Evolutionary conservation across 2,329 filamentous ascomycete genomes (phyloP), one percentile per base, ranked within the genome.

Genomic region (Aurifilum marmelostoma): DNA sequence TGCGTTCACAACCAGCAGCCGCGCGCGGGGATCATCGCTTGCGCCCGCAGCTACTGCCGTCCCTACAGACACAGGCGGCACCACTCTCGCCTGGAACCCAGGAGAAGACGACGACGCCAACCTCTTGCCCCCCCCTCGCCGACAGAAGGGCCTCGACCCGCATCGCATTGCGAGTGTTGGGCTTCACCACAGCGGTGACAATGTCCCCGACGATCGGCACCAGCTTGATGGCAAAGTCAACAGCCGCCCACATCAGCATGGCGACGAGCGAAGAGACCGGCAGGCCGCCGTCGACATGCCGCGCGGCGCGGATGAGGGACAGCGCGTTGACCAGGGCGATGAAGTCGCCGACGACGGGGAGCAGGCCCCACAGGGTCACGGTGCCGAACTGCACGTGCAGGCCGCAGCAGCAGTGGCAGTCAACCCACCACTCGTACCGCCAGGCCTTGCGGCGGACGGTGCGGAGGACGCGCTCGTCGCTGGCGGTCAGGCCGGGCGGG

Each of bases 361-460:
- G 27, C 7, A 71, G 60, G 8, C 67, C 69, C 69, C 69, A 71
- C 4, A 71, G 43, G 27, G 67, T 65, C 37, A 60, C 69, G n/a
- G 69, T 67, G 16, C 69, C 69, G 56, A 71, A 71, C 56, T 71
- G 69, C 39, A 71, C 24, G 39, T 69, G 69, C 27, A 69, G 32
- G 5, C 69, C 69, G 56, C 69, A 71, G 64, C 69, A 71, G 61
- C 69, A 71, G 64, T 71, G 63, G 56, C 69, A 71, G 69, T 71
- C 69, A 29, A 71, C 65, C 67, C 64, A 67, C 69, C 69, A 71
- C 61, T 71, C 69, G 34, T 69, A 71, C 27, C 69, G 67, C 60
- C 68, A 71, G n/a, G 69, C 69, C 41, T 71, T 71, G 39, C 58
- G 62, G 52, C 68, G 69, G 18, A 71, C 43, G n/a, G 67, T 50